Evolutionary conservation across 352 stramenopile species (phyloP).

Genomic region (Globisporangium megalacanthum): DNA sequence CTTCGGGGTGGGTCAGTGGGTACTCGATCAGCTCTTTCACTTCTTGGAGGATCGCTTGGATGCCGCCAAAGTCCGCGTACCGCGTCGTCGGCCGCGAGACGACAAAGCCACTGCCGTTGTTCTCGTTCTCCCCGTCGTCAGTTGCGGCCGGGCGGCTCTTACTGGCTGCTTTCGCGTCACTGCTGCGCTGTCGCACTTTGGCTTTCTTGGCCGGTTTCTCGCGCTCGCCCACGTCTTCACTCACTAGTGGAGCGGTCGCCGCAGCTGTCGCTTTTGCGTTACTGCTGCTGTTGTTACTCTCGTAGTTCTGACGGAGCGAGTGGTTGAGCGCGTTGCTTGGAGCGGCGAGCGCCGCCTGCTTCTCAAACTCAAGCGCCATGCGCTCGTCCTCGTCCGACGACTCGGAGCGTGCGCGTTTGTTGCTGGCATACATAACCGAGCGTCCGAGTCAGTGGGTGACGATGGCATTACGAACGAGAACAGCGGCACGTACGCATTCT

Average conservation of each 20-base stretch:
- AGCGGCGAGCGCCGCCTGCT: slow-evolving; percentile 24
- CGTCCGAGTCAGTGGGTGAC: not conserved
- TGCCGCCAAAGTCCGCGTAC: slow-evolving; percentile 88
- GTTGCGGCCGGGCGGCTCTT: slow-evolving; percentile 5
- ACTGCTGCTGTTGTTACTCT: slow-evolving; percentile 17
- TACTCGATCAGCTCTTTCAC: slow-evolving; percentile 95
- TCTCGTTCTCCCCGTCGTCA: slow-evolving; percentile 13
- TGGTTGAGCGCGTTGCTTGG: slow-evolving; percentile 67
- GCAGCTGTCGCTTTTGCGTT: not conserved
- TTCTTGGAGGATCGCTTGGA: slow-evolving; percentile 84
- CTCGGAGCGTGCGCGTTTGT: slow-evolving; percentile 56
- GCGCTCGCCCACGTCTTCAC: slow-evolving; percentile 16
- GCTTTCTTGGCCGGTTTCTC: slow-evolving; percentile 65
- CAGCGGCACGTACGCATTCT: slow-evolving; percentile 11
- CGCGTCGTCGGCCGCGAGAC: slow-evolving; percentile 68
- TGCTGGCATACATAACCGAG: slow-evolving; percentile 6
- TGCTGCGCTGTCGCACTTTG: slow-evolving; percentile 42
- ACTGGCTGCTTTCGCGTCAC: slow-evolving; percentile 11
- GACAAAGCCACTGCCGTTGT: slow-evolving; percentile 40
- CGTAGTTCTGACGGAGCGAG: slow-evolving; percentile 74
- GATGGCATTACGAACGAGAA: not conserved
- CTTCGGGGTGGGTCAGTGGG: slow-evolving; percentile 90
- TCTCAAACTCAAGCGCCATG: slow-evolving; percentile 40
- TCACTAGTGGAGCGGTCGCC: not conserved
- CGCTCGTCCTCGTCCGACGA: slow-evolving; percentile 66